Base-by-base conservation (phyloP, 164 flowering plant species). In the Liriodendron chinense region DNA sequence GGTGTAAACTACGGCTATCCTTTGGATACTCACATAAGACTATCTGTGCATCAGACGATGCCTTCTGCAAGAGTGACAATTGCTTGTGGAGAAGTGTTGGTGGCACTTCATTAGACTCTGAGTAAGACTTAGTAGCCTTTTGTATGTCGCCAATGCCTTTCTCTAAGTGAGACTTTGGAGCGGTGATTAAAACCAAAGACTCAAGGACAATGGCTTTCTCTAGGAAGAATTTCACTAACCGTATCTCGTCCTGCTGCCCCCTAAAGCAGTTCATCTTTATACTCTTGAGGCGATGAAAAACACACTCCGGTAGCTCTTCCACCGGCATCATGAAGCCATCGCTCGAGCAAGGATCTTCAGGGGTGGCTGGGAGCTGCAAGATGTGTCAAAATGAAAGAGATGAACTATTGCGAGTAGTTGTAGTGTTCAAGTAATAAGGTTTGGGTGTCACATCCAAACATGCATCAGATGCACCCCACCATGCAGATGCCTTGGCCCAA, bases 211-310 rank as follows among this genome's bases (percentile, higher is more conserved):
- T 3, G 34, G 75, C 73, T 18, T 28, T 76, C 34, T 56, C 70
- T 16, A 71, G 10, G 59, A 76, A 50, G 43, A 76, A 76, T 9
- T 53, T 65, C 63, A 76, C 78, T 70, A 76, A 10, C n/a, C 21
- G 56, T 63, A 70, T 63, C 43, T 76, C 70, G 24, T 62, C 3
- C 10, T 56, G 9, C 9, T 47, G 9, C 59, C 74, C 75, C 2
- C 8, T 20, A 71, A 76, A 76, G 53, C 49, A 20, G 53, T 47
- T 71, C 14, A 76, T 76, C 71, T 71, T 64, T 8, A 76, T 34
- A 34, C 26, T 53, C 22, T 47, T 43, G 69, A 76, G 78, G 50
- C 34, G 16, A 65, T 48, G 14, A 61, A 76, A 76, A 12, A 13
- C 13, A 14, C 50, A 64, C 25, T 26, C 70, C 43, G 43, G 43